These are phyloP conservation scores for Tritrichomonas foetus DNA, from an alignment of 208 protist genomes.

Conservation along the genomic window DNA sequence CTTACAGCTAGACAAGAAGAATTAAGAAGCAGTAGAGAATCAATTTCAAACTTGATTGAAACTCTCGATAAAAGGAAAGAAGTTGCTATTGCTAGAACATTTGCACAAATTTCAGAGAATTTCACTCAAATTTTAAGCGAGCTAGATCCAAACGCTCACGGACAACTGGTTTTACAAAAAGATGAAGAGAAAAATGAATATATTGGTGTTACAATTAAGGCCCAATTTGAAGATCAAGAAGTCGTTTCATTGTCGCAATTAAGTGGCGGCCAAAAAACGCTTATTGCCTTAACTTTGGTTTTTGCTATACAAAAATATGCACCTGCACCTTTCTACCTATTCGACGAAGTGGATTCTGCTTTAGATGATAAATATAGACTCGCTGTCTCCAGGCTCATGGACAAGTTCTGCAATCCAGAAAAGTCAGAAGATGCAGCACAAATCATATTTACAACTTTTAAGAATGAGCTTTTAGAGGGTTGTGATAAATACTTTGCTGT, in stretches of 20 bases:
- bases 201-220: not conserved
- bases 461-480: not conserved
- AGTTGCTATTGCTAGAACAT: not conserved
- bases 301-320: conserved; percentile 24
- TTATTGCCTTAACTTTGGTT: conserved; percentile 9
- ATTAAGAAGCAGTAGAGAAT: not conserved
- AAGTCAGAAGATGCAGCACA: not conserved
- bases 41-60: not conserved
- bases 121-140: conserved; percentile 18
- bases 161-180: not conserved
- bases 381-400: not conserved
- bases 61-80: conserved; percentile 5
- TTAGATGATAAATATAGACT: not conserved
- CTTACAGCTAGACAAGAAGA: not conserved
- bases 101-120: conserved; percentile 32
- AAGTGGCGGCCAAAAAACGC: not conserved
- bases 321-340: conserved; percentile 34
- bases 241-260: not conserved
- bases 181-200: not conserved
- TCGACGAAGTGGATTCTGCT: conserved; percentile 32
- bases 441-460: conserved; percentile 36
- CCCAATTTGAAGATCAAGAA: not conserved
- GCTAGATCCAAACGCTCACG: not conserved
- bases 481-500: conserved; percentile 23
- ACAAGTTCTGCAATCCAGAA: not conserved